Evolutionary conservation across 2,329 filamentous ascomycete genomes (phyloP).

Genomic region (Balansia obtecta): DNA sequence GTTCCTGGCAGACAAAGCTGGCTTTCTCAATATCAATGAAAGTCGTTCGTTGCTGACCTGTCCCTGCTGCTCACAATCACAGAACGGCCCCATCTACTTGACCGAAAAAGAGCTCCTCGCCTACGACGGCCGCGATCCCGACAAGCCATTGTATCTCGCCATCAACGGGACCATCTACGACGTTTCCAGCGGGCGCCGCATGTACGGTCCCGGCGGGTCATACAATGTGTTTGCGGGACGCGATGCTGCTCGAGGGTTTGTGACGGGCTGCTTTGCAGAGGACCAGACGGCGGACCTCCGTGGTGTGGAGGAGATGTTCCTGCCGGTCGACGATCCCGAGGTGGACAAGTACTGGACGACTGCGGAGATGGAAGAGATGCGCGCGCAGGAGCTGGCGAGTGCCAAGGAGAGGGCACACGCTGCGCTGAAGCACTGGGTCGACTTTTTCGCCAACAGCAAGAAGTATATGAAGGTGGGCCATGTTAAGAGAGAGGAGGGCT

Average conservation of each 20-base stretch:
- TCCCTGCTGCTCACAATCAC: not conserved
- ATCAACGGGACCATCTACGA: constrained; percentile 83
- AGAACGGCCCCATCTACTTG: constrained; percentile 52
- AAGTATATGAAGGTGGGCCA: constrained; percentile 75
- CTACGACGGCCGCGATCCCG: constrained; percentile 67
- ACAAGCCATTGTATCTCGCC: constrained; percentile 76
- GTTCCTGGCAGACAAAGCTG: constrained; percentile 14
- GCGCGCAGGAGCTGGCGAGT: constrained; percentile 49
- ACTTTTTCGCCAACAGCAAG: constrained; percentile 66
- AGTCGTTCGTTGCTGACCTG: not conserved
- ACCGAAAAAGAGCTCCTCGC: constrained; percentile 61
- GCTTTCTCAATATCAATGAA: not conserved
- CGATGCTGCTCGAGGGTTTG: constrained; percentile 78
- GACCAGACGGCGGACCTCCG: constrained; percentile 76
- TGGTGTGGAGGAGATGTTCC: constrained; percentile 77
- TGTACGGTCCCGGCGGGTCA: constrained; percentile 74
- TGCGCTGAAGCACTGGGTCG: constrained; percentile 67
- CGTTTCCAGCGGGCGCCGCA: constrained; percentile 52
- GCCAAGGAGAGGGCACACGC: constrained; percentile 55
- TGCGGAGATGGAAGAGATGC: constrained; percentile 38
- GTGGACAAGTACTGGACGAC: constrained; percentile 47
- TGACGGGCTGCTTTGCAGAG: constrained; percentile 84
- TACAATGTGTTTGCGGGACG: constrained; percentile 80
- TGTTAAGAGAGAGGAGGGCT: constrained; percentile 49
- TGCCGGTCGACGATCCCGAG: constrained; percentile 49